Evolutionary conservation across 768 basidiomycete genomes (phyloP).

Genomic region (Daedalea quercina): DNA sequence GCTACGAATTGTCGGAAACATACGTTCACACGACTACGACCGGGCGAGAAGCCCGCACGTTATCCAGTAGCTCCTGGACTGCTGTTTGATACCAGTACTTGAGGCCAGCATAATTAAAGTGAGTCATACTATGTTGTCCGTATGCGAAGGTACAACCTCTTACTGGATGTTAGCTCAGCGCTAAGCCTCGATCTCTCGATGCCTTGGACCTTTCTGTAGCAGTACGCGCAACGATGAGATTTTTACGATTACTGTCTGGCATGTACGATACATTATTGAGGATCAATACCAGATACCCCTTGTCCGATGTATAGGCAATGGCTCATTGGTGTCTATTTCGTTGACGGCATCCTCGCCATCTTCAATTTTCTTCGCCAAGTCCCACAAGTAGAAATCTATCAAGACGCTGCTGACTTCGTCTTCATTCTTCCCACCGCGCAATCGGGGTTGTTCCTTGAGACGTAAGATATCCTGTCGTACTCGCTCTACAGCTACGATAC

Average conservation of each 20-base stretch:
- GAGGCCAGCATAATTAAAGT: no score
- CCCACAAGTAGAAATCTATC: slow-evolving; percentile 91
- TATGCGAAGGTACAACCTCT: no score
- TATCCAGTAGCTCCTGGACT: no score
- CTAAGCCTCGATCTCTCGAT: no score
- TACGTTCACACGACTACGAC: neutral
- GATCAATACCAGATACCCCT: slow-evolving; percentile 80
- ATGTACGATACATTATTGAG: neutral
- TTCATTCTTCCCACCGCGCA: slow-evolving; percentile 8
- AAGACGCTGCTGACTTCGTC: slow-evolving; percentile 61
- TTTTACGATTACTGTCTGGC: neutral
- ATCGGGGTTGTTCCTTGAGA: slow-evolving; percentile 8
- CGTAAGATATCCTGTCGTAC: slow-evolving; percentile 53
- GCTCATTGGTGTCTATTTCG: slow-evolving; percentile 43
- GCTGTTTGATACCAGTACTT: no score
- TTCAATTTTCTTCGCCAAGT: slow-evolving; percentile 74
- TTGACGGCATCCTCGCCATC: slow-evolving; percentile 50
- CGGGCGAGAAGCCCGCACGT: no score
- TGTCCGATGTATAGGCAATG: slow-evolving; percentile 71
- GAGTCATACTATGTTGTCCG: no score
- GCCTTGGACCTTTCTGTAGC: no score
- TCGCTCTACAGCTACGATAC: slow-evolving; percentile 73
- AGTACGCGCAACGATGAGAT: no score
- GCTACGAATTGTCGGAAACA: neutral
- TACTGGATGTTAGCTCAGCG: no score